Conservation (phyloP, 768 basidiomycete genomes). For the Antrodiella citrinella region DNA sequence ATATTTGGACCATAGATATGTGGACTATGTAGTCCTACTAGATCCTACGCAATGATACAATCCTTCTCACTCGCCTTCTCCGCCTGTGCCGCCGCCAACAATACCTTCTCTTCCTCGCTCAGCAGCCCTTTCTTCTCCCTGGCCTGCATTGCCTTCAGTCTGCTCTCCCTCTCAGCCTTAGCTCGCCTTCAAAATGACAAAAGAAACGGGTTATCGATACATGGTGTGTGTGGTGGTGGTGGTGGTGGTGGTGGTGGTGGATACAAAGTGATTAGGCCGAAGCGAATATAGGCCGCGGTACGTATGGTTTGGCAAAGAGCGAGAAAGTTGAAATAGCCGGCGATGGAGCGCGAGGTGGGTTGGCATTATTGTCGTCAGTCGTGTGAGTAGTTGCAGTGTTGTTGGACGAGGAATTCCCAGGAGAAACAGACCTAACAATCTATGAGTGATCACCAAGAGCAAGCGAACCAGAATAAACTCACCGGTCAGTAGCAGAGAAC, state of each 20-base stretch:
- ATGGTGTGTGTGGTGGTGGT: neutral
- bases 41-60: slow-evolving; percentile 35
- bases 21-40: slow-evolving; percentile 39
- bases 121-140: slow-evolving; percentile 73
- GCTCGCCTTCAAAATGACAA: slow-evolving; percentile 44
- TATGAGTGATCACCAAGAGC: slow-evolving; percentile 39
- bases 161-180: slow-evolving; percentile 65
- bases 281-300: slow-evolving; percentile 62
- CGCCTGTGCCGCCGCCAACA: slow-evolving; percentile 47
- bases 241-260: neutral
- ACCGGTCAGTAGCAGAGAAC: slow-evolving; percentile 56
- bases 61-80: slow-evolving; percentile 29
- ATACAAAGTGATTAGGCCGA: slow-evolving; percentile 39
- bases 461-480: slow-evolving; percentile 26
- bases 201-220: slow-evolving; percentile 3
- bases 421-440: slow-evolving; percentile 41
- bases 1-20: neutral
- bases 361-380: slow-evolving; percentile 16
- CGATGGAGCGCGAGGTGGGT: slow-evolving; percentile 17
- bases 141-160: slow-evolving; percentile 59
- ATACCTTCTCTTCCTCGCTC: slow-evolving; percentile 55
- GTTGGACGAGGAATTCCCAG: slow-evolving; percentile 12
- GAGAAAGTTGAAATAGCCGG: slow-evolving; percentile 28
- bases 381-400: slow-evolving; percentile 9
- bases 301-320: slow-evolving; percentile 37